Evolutionary conservation across 2,329 filamentous ascomycete genomes (phyloP).

Genomic region (Penicillium sp.): DNA sequence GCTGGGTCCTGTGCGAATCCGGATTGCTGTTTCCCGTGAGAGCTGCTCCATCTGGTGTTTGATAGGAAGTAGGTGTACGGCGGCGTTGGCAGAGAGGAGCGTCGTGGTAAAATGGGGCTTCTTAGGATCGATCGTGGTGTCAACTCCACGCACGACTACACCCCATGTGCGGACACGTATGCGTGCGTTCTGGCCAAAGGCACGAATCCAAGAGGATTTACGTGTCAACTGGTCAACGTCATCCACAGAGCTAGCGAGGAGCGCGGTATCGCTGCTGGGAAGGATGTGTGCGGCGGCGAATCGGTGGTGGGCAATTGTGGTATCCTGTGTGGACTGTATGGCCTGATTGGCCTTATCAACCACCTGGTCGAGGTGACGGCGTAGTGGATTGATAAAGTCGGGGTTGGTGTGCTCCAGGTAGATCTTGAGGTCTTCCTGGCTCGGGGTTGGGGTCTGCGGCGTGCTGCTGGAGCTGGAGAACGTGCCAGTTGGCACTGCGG

Average conservation of each 20-base stretch:
- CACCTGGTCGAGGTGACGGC: background rate
- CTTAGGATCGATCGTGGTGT: background rate
- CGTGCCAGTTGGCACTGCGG: background rate
- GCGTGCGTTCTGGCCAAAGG: background rate
- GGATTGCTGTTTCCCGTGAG: too few species aligned
- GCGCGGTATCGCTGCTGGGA: background rate
- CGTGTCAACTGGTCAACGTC: background rate
- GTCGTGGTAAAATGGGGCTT: background rate
- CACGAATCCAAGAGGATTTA: background rate
- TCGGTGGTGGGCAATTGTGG: background rate
- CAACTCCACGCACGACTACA: background rate
- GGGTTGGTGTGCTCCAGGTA: background rate
- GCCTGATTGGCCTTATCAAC: background rate
- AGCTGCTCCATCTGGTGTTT: too few species aligned
- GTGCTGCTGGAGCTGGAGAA: background rate
- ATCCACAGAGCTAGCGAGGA: background rate
- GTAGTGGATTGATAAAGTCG: background rate
- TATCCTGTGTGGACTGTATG: background rate
- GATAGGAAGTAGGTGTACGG: too few species aligned
- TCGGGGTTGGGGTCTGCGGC: background rate
- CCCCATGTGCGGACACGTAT: background rate
- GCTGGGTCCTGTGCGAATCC: too few species aligned
- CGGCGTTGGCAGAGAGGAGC: background rate
- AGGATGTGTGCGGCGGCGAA: background rate
- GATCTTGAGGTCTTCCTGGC: slow-evolving; percentile 4